A percentile compares a stretch with the other conserved stretches of the same genome.
These are phyloP conservation scores for Protomyces arabidopsidicola DNA, from an alignment of 1,139 yeast species.

Conservation along the genomic window DNA sequence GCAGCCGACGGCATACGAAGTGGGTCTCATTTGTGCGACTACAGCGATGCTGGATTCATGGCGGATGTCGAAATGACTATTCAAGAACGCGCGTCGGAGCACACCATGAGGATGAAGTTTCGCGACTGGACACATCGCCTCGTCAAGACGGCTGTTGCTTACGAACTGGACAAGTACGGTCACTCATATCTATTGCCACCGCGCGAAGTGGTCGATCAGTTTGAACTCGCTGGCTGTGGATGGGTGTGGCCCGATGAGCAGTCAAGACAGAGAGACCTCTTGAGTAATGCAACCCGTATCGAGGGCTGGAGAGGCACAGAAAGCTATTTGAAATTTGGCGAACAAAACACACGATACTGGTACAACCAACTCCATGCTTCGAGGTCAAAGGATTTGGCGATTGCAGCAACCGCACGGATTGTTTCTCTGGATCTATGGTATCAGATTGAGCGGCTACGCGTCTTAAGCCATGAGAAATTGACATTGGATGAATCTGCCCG, in stretches of 20 bases:
- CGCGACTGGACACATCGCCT: conserved; percentile 38
- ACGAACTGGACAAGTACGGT: conserved; percentile 38
- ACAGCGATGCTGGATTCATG: conserved; percentile 37
- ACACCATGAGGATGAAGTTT: conserved; percentile 39
- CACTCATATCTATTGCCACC: conserved; percentile 38
- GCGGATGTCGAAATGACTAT: conserved; percentile 39
- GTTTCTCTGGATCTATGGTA: conserved; percentile 37
- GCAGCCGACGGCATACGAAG: conserved; percentile 1
- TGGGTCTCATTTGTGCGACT: conserved; percentile 29
- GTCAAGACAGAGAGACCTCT: conserved; percentile 36
- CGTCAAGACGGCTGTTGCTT: conserved; percentile 39
- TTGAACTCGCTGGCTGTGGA: conserved; percentile 39
- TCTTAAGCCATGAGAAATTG: conserved; percentile 33
- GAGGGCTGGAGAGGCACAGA: conserved; percentile 41
- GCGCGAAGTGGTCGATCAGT: conserved; percentile 24
- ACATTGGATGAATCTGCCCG: conserved; percentile 38
- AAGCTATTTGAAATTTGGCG: conserved; percentile 33
- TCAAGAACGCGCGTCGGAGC: conserved; percentile 39
- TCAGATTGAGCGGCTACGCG: conserved; percentile 38
- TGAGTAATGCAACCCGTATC: conserved; percentile 37
- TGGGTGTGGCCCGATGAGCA: conserved; percentile 39
- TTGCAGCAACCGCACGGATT: conserved; percentile 34
- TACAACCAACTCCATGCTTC: not conserved
- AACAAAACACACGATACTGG: not conserved
- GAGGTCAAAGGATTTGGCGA: conserved; percentile 28